Conservation (phyloP, 768 basidiomycete species). For the Austroboletus festivus region DNA sequence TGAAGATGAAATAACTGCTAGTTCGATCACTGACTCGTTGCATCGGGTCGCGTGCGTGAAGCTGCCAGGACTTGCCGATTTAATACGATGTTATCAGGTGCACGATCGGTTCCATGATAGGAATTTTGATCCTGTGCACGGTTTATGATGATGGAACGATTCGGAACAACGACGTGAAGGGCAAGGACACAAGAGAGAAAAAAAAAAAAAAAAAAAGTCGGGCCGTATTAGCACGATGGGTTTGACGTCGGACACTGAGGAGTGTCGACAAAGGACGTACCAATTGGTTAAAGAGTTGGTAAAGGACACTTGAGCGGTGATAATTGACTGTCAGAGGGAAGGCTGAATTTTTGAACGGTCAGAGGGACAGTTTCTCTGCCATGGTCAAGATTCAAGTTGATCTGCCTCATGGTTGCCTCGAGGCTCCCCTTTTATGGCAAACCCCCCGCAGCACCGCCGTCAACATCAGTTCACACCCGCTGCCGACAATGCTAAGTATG, state of each 20-base stretch:
- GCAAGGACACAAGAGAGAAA: not conserved
- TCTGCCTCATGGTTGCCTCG: conserved; percentile 26
- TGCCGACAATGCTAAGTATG: too few relatives aligned
- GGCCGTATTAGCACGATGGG: conserved; percentile 2
- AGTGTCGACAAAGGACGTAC: conserved; percentile 2
- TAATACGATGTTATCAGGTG: conserved; percentile 29
- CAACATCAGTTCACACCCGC: not conserved
- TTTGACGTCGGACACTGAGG: not conserved
- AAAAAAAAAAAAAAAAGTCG: conserved; percentile 1
- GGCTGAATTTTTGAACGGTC: too few relatives aligned
- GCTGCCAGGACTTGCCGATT: not conserved
- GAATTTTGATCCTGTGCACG: conserved; percentile 17
- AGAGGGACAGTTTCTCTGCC: not conserved
- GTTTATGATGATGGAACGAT: conserved; percentile 13
- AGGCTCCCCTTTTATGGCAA: conserved; percentile 15
- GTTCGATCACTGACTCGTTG: conserved; percentile 26
- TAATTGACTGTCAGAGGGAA: too few relatives aligned
- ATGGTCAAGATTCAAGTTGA: conserved; percentile 9
- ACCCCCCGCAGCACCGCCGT: conserved; percentile 3
- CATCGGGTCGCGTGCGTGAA: conserved; percentile 25
- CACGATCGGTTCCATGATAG: conserved; percentile 33
- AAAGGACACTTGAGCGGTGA: conserved; percentile 10
- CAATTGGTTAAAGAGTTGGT: too few relatives aligned
- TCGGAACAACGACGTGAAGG: conserved; percentile 13
- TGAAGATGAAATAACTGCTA: conserved; percentile 16